Evolutionary conservation across 2,329 filamentous ascomycete genomes (phyloP), one percentile per base, ranked within the genome.

Genomic region (Graphiopsis chlorocephala): DNA sequence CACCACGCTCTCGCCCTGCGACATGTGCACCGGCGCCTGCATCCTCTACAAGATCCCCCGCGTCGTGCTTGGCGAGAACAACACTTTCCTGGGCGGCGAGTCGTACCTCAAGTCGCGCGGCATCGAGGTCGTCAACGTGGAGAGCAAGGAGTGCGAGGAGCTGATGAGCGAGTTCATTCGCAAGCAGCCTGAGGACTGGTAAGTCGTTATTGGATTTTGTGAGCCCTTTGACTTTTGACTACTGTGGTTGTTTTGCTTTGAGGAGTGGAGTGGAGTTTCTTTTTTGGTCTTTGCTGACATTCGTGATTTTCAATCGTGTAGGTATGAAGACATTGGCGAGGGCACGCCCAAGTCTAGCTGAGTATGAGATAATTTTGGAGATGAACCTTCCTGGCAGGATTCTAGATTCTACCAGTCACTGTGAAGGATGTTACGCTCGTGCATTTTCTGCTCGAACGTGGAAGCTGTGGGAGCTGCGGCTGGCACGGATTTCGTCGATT

Each of bases 21-120:
- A 91, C 73, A 93, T 93, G 90, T 93, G 88, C 77, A 92, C 90
- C 4, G 90, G 90, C 10, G 89, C 90, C 2, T 92, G 90, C 72
- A 80, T 93, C 66, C 82, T 93, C 66, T 93, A 92, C 81, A 89
- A 89, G 72, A 84, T 93, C 65, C 82, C 84, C 55, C 84, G 90
- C 25, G 89, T 93, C 3, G 90, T 93, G 31, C 86, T 93, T 70
- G 90, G 89, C 56, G 90, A 93, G 80, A 92, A 93, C 78, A 85
- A 85, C 72, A 92, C 85, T 23, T 93, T 91, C 69, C 74, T 91
- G 12, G 90, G 90, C 31, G 90, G 89, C 17, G 90, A 93, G 77
- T 84, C 86, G 33, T 88, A 91, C 72, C 80, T 93, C 45, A 83
- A 84, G 75, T 81, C 84, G 69, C 83, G 86, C 64, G 90, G 90